Base-by-base conservation (phyloP, 140 eudicot species). In the Bidens hawaiensis region DNA sequence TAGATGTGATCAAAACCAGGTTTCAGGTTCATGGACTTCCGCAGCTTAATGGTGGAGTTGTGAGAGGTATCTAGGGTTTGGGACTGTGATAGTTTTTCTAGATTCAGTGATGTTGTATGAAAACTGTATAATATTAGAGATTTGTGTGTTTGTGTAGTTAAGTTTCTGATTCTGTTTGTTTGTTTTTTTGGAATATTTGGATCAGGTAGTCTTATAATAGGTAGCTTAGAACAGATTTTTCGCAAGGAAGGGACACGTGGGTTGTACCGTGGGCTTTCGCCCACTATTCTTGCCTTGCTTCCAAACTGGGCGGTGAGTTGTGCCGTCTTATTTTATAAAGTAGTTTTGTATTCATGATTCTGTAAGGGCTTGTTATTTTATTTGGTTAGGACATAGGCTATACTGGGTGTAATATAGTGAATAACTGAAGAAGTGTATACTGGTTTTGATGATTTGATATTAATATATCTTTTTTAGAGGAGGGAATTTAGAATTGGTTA, bases 221-320 rank as follows among this genome's bases (percentile, higher is more conserved):
- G 95, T 66, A 91, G 96, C 75, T 76, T 91, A 65, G 79, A 80
- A 68, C 99, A 88, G 69, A 87, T 91, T 26, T 65, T 85, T 33
- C 82, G 67, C 22, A 91, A 79, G 73, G 96, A 91, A 69, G 99
- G 99, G 30, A 22, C 85, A 30, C 96, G 95, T 69, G 99, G 99
- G 56, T 82, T 91, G 93, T 91, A 91, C 63, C 96, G 96, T 58
- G 99, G 99, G 33, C 99, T 91, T 19, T 74, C 99, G 41, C 99
- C 99, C 5, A 91, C 99, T 5, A 80, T 87, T 65, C 75, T 91
- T 73, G 99, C 99, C 0, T 75, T 91, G 78, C 93, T 91, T 76
- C 99, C 99, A 10, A 91, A 84, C 73, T 91, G 99, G 99, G 99
- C 99, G 40, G 98, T 91, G 72, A 82, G 98, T 80, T 17, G 6